These are phyloP conservation scores for Parsonsia alboflavescens DNA, from an alignment of 257 asterid species.

Conservation along the genomic window DNA sequence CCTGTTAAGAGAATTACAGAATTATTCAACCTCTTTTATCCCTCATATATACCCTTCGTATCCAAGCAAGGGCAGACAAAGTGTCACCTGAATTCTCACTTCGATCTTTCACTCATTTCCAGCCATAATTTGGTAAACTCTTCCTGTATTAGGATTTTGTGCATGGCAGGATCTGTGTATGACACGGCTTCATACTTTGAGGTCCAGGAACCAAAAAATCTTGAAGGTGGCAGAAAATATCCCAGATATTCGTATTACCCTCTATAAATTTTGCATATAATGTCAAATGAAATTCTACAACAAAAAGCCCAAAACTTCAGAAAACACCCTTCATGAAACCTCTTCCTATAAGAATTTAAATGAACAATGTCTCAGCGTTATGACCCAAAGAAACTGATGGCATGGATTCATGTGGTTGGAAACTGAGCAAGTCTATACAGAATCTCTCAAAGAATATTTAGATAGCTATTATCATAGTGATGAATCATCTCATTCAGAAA, in stretches of 20 bases:
- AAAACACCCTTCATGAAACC: neutral
- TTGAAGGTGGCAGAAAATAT: neutral
- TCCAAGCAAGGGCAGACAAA: neutral
- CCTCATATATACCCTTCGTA: neutral
- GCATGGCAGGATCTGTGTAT: neutral
- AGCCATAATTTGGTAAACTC: neutral
- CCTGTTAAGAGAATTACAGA: neutral
- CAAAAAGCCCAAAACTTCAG: neutral
- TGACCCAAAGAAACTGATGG: neutral
- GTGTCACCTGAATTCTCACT: neutral
- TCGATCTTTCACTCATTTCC: neutral
- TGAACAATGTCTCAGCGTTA: neutral
- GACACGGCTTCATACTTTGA: neutral
- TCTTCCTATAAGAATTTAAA: neutral
- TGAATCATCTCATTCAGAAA: neutral
- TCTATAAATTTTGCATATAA: neutral
- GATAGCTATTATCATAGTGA: neutral
- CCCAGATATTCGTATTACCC: neutral
- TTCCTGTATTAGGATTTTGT: neutral
- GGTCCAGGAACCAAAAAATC: neutral
- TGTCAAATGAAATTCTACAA: neutral
- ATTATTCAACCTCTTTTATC: neutral
- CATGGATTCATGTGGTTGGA: neutral
- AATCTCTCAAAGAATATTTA: neutral
- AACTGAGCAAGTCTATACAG: neutral